Conservation (phyloP, 805 yeast species). For the Diddensiella santjacobensis region DNA sequence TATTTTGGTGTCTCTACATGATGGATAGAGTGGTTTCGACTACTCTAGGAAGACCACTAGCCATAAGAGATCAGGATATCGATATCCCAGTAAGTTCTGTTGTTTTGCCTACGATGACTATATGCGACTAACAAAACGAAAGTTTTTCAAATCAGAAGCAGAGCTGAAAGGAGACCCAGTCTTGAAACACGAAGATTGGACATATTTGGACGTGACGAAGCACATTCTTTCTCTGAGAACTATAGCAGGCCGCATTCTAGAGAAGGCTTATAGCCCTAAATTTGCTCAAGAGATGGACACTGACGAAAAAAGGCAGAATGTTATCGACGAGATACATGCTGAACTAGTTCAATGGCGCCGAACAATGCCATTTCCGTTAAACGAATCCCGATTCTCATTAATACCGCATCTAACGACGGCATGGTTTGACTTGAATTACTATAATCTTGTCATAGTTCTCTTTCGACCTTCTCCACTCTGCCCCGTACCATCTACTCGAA, state of each 20-base stretch:
- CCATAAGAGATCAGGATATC: conserved; percentile 49
- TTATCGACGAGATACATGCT: conserved; percentile 35
- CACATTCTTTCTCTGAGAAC: conserved; percentile 42
- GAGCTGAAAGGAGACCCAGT: background rate
- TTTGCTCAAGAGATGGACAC: conserved; percentile 26
- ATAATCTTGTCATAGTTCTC: conserved; percentile 19
- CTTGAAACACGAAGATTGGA: conserved; percentile 29
- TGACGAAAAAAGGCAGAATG: conserved; percentile 31
- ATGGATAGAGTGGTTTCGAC: conserved; percentile 42
- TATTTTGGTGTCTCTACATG: conserved; percentile 28
- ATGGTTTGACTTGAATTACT: conserved; percentile 24
- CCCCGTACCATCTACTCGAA: conserved; percentile 18
- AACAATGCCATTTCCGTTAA: conserved; percentile 20
- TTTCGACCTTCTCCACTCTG: conserved; percentile 23
- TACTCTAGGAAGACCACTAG: conserved; percentile 47
- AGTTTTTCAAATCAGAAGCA: background rate
- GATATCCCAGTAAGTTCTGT: conserved; percentile 25
- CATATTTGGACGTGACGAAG: conserved; percentile 16
- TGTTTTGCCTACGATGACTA: too few species aligned
- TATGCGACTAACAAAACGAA: too few species aligned
- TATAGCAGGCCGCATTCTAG: conserved; percentile 46
- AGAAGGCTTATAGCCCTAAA: conserved; percentile 44
- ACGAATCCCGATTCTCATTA: conserved; percentile 18
- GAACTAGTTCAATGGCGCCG: conserved; percentile 28
- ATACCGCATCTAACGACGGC: conserved; percentile 23